Evolutionary conservation across 495 filamentous ascomycete genomes (phyloP), one percentile per base, ranked within the genome.

Genomic region (Cryomyces antarcticus): DNA sequence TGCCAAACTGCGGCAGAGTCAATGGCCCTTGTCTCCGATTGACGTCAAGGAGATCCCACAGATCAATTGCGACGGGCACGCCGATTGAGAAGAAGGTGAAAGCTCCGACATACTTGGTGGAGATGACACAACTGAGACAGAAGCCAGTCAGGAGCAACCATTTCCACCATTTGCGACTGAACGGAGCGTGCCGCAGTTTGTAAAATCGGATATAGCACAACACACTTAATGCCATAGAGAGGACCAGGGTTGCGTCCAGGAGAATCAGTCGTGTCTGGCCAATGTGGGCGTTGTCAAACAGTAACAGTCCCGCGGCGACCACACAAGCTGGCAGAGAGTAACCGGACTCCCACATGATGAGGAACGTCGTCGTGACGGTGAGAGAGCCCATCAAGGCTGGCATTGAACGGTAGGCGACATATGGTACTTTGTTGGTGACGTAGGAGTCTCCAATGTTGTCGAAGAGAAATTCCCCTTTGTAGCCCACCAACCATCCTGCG

Each of bases 281-380:
- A 61, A 99, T 86, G 58, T 99, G 89, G 35, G 87, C 89, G 60
- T 99, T 99, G 63, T 99, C 89, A 57, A 99, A 84, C 33, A 99
- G 74, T 47, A 99, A 70, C 28, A 99, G 67, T 28, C 80, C 77
- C 6, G 92, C 75, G 27, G 89, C 80, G 46, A 93, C 65, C 35
- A 95, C 68, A 57, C 82, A 92, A 42, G 89, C 92, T 4, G 89
- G 89, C 13, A 99, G 65, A 36, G 85, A 92, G 54, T 96, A 99
- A 42, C 87, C 92, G 9, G 87, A 94, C 62, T 99, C 89, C 89
- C 89, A 96, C 89, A 99, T 99, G 51, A 93, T 96, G 61, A 92
- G 57, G 61, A 89, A 99, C 11, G 84, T 77, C 13, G 87, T 81
- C n/a, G 88, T 78, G 38, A 99, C 84, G 1, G 92, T 96, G 48